Evolutionary conservation across 2,329 filamentous ascomycete genomes (phyloP), one percentile per base, ranked within the genome.

Genomic region (Spiromastix sp.): DNA sequence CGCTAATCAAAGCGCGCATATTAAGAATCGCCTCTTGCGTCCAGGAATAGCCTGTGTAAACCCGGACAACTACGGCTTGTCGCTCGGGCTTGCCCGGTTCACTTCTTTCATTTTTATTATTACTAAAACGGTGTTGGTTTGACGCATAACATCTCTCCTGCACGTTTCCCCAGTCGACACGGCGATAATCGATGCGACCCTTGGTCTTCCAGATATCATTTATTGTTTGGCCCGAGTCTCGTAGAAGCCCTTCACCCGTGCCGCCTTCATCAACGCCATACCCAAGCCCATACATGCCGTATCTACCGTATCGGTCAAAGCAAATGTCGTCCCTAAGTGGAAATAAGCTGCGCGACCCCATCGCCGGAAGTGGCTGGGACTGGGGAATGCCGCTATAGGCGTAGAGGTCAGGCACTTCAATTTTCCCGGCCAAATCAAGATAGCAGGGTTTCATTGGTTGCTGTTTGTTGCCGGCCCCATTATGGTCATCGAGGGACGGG

Each of bases 21-120:
- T 85, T 85, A 57, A 87, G 75, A 32, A 89, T 69, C 50, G 91
- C 84, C 49, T 93, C 82, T 27, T 81, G 73, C 7, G 77, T 77
- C 68, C 85, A 95, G 6, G 74, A 49, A 46, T 82, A 93, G 46
- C 82, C 81, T 45, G 80, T 77, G 83, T 84, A 94, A 32, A 81
- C 81, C 16, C 87, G 74, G 16, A 95, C 72, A 1, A 95, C 73
- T 4, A 95, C 70, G 2, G 84, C 86, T 12, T 20, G 21, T 20
- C 21, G 34, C 6, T 41, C 13, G n/a, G 3, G 41, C 28, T 37
- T 42, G 4, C 4, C 30, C 21, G 34, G 37, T 32, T 34, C 27
- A 38, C 26, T 48, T 33, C 9, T 26, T 26, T 10, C 43, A 29
- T 22, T 39, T 30, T 37, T 48, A 41, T 38, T 47, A 32, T 32